Evolutionary conservation across 1,284 basidiomycete genomes (phyloP).

Genomic region (Exobasidium rhododendri): DNA sequence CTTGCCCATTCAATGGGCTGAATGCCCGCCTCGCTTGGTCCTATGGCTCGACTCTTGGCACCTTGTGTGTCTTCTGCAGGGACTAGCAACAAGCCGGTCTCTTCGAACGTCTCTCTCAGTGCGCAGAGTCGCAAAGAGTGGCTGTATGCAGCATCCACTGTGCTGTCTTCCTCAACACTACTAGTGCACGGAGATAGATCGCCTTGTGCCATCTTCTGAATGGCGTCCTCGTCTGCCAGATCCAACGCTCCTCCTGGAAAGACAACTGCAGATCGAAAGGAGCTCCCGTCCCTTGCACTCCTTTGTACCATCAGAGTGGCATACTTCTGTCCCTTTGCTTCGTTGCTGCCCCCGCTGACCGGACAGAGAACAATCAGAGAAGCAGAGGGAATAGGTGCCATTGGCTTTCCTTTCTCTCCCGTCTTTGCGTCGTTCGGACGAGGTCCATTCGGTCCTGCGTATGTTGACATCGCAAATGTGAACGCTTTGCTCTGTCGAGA

Average conservation of each 20-base stretch:
- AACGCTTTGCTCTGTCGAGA: no score
- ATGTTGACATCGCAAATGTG: conserved; percentile 1
- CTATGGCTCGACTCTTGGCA: conserved; percentile 35
- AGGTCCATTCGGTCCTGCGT: background rate
- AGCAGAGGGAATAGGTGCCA: conserved; percentile 45
- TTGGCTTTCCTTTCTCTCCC: conserved; percentile 30
- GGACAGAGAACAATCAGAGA: conserved; percentile 46
- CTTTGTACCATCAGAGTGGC: conserved; percentile 44
- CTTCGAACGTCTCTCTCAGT: conserved; percentile 47
- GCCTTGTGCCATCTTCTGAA: conserved; percentile 13
- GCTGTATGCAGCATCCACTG: conserved; percentile 23
- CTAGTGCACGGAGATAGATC: background rate
- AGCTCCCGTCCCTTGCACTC: conserved; percentile 35
- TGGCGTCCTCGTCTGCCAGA: conserved; percentile 29
- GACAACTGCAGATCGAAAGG: conserved; percentile 47
- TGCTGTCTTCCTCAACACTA: conserved; percentile 9
- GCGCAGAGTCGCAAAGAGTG: conserved; percentile 38
- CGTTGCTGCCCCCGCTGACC: background rate
- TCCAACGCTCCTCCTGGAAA: conserved; percentile 48
- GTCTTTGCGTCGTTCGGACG: conserved; percentile 17
- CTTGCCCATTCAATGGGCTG: conserved; percentile 33
- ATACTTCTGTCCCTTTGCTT: conserved; percentile 15
- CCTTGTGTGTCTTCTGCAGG: conserved; percentile 22
- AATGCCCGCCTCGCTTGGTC: conserved; percentile 37
- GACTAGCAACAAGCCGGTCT: conserved; percentile 41